Base-by-base conservation (phyloP, 306 rosid species). In the Vicia sativa region DNA sequence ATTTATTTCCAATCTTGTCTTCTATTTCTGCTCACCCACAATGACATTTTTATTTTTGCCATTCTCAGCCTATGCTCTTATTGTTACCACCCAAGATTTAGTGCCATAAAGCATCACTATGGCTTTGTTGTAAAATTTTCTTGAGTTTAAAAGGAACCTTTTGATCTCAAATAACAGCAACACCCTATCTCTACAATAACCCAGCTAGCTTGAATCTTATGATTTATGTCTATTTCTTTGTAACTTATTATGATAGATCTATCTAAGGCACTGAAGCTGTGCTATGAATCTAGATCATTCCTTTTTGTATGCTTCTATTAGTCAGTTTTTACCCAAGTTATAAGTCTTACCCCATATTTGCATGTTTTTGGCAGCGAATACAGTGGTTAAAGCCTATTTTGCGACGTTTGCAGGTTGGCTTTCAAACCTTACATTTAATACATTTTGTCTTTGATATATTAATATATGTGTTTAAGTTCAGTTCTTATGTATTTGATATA, bases 331-430 rank as follows among this genome's bases (percentile, higher is more conserved):
- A 11, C 44, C 23, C 4, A 41, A 54, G 14, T 10, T 72, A 62
- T 65, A 72, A 59, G 3, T 26, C 34, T 66, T 43, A 16, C 64
- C 28, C 42, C 45, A 64, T 55, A 43, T 52, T 37, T 55, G 11
- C 45, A 12, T 76, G 57, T 54, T 38, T 68, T 56, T 31, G 41
- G 67, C 81, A 81, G 85, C 74, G 85, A 62, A 78, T 76, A 73
- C 61, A 49, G 19, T 77, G 81, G 81, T 79, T 72, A 57, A 81
- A 81, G 76, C 85, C 85, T 28, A 16, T 81, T 68, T 63, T 81
- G 79, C 76, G 85, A 5, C 85, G 85, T 21, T 63, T 77, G 58
- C 84, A 80, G 84, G 84, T 80, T 62, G 35, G 75, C 28, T 73
- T 71, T 66, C 18, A 53, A 41, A 67, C 58, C 50, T 43, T 26